phyloP scores from a whole-genome alignment of 768 basidiomycete genomes.

The Ramaria sp. region DNA sequence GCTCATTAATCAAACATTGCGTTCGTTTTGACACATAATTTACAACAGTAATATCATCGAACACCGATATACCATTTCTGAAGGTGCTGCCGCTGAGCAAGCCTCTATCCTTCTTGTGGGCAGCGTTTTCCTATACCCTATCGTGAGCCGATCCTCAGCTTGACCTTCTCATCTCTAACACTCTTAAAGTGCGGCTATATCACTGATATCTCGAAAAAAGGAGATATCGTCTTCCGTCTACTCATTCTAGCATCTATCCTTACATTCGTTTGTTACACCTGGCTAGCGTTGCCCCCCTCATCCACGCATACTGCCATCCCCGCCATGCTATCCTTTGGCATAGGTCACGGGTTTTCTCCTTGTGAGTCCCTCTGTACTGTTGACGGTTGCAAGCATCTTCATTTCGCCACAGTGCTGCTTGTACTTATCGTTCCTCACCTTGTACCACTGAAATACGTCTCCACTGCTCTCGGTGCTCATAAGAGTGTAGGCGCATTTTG shows the following conservation, averaged over 20 bases:
- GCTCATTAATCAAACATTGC: slow-evolving; percentile 14
- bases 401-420: slow-evolving; percentile 41
- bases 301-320: slow-evolving; percentile 51
- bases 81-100: slow-evolving; percentile 47
- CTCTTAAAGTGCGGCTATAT: slow-evolving; percentile 48
- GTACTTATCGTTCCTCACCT: slow-evolving; percentile 67
- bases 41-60: slow-evolving; percentile 58
- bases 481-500: slow-evolving; percentile 48
- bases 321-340: slow-evolving; percentile 48
- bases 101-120: slow-evolving; percentile 67
- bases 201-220: slow-evolving; percentile 47
- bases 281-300: slow-evolving; percentile 52
- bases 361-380: slow-evolving; percentile 28
- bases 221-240: slow-evolving; percentile 47
- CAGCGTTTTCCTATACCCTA: slow-evolving; percentile 58
- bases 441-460: slow-evolving; percentile 61
- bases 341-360: slow-evolving; percentile 68
- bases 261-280: slow-evolving; percentile 51
- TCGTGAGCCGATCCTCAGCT: slow-evolving; percentile 31
- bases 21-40: not conserved
- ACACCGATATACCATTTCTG: slow-evolving; percentile 49
- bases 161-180: not conserved
- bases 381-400: not conserved
- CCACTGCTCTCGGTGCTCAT: slow-evolving; percentile 68
- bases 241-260: slow-evolving; percentile 47